Percentiles rank a stretch among this genome's conserved stretches.
phyloP scores from a whole-genome alignment of 2,329 filamentous ascomycete genomes.

The Truncatella angustata region DNA sequence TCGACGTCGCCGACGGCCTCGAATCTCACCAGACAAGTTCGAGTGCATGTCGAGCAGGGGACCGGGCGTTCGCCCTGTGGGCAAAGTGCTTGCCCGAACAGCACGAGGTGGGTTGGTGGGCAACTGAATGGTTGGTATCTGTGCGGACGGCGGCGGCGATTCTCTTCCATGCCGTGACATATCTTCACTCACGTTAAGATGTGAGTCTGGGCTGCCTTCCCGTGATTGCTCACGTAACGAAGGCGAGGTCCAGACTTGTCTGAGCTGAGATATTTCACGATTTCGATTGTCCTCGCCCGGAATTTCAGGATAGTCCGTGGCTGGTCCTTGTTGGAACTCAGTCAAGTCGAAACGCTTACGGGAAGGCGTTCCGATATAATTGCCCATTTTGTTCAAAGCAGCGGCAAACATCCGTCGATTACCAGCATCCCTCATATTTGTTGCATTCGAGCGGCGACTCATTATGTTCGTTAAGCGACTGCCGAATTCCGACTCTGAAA shows the following conservation, averaged over 20 bases:
- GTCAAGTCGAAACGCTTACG: constrained; percentile 47
- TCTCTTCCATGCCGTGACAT: constrained; percentile 11
- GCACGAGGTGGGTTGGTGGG: constrained; percentile 14
- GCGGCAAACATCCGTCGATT: constrained; percentile 42
- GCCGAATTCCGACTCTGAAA: not conserved
- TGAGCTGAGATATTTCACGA: constrained; percentile 33
- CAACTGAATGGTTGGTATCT: constrained; percentile 17
- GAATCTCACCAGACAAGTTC: constrained; percentile 11
- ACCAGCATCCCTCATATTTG: constrained; percentile 19
- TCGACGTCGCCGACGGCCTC: constrained; percentile 22
- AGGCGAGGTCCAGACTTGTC: constrained; percentile 36
- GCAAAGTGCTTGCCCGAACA: constrained; percentile 18
- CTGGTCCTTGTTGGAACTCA: constrained; percentile 44
- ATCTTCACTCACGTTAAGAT: constrained; percentile 17
- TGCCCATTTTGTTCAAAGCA: constrained; percentile 39
- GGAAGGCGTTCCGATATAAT: constrained; percentile 45
- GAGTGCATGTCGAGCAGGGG: not conserved
- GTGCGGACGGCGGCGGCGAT: constrained; percentile 16
- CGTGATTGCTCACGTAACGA: constrained; percentile 32
- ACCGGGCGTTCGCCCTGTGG: constrained; percentile 6
- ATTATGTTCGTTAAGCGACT: constrained; percentile 11
- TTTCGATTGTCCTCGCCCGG: constrained; percentile 53
- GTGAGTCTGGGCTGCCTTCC: constrained; percentile 32
- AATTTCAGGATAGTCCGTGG: constrained; percentile 52
- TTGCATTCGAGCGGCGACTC: not conserved